These are phyloP conservation scores for Ceratocystis diversiconidia DNA, from an alignment of 2,329 filamentous ascomycete genomes.

Conservation along the genomic window DNA sequence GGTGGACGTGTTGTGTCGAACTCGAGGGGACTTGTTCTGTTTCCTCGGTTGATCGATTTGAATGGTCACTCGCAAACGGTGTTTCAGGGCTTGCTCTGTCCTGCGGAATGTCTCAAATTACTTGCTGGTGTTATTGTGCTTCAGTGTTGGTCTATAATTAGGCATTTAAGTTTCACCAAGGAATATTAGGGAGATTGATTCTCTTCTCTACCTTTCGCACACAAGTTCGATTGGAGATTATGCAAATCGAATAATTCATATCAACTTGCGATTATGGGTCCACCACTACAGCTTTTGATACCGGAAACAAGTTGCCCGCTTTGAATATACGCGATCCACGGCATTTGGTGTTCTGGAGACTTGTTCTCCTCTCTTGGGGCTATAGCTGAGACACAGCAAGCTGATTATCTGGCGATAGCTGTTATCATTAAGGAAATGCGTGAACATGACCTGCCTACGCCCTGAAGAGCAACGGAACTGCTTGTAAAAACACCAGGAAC, in stretches of 20 bases:
- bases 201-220: not conserved
- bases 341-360: not conserved
- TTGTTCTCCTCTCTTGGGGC: not conserved
- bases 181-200: not conserved
- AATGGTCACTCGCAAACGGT: not conserved
- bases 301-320: too few relatives aligned
- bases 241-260: not conserved
- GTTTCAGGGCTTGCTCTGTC: not conserved
- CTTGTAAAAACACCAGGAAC: not conserved
- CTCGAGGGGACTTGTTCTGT: not conserved
- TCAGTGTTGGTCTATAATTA: not conserved
- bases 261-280: too few relatives aligned
- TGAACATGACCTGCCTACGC: not conserved
- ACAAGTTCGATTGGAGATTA: not conserved
- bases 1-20: not conserved
- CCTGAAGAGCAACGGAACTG: not conserved
- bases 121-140: not conserved
- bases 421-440: not conserved
- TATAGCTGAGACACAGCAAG: not conserved
- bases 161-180: not conserved
- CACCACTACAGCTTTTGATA: too few relatives aligned
- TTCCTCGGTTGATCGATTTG: not conserved
- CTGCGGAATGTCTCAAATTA: conserved; percentile 1
- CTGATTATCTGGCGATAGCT: not conserved
- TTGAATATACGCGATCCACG: not conserved